Evolutionary conservation across 164 flowering plant species (phyloP), one percentile per base, ranked within the genome.

Genomic region (Taxillus chinensis): DNA sequence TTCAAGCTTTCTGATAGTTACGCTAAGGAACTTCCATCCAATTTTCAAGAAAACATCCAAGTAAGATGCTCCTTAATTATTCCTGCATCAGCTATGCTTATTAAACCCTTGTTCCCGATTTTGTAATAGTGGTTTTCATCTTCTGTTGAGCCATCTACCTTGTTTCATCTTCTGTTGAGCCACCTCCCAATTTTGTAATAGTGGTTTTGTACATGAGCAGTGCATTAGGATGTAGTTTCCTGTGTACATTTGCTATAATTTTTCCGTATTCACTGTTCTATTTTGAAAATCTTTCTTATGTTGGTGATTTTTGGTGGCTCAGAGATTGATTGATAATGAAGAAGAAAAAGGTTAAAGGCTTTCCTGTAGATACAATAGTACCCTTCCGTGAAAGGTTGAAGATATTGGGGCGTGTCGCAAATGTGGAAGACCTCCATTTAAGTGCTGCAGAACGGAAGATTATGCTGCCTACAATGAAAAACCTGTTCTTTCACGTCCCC

Each of bases 401-500:
- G 75, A 91, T 95, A 67, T 74, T 95, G 66, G 97, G 99, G 6
- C 96, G 99, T 53, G 86, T 95, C 39, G 91, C 63, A 59, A 95
- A 95, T 73, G 83, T 89, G 45, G 97, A 91, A 17, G 96, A 87
- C 62, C 96, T 95, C 55, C 91, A 81, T 50, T 64, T 89, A 63
- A 81, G 83, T 80, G 84, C 83, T 37, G 76, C 97, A 37, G 93
- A 95, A 77, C 81, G 90, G 70, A 95, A 91, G 74, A 85, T 95
- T 50, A 87, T 95, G 89, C 88, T 67, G 96, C 99, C 52, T 95
- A 95, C 78, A 95, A 91, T 61, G 99, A 95, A 73, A 95, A 91
- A 67, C 99, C 99, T 42, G 90, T 95, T 62, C 96, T 95, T 69
- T 95, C 99, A 39, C 99, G 99, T 39, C 99, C 99, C 64, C 99